A percentile compares a stretch with the other conserved stretches of the same genome.
These are phyloP conservation scores for Clavispora santaluciae DNA, from an alignment of 805 yeast species.

Conservation along the genomic window DNA sequence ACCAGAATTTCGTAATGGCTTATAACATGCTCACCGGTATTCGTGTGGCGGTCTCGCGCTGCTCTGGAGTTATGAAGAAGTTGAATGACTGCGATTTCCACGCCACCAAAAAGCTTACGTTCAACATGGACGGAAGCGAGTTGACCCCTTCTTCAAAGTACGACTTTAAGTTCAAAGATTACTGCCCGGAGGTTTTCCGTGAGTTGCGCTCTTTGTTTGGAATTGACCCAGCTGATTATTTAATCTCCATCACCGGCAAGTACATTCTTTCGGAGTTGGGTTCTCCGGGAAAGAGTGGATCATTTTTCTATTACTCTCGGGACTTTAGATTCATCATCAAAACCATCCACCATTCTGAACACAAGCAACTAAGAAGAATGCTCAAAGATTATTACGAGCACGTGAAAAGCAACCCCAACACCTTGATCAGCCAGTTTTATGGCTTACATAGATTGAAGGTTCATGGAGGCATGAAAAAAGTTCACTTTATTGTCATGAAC, in stretches of 20 bases:
- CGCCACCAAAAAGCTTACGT: conserved; percentile 72
- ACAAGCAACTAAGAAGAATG: conserved; percentile 69
- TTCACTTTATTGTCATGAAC: conserved; percentile 94
- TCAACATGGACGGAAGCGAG: conserved; percentile 83
- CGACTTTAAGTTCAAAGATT: conserved; percentile 95
- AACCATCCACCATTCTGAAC: conserved; percentile 92
- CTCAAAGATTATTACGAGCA: conserved; percentile 75
- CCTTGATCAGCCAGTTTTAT: conserved; percentile 90
- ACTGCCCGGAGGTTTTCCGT: conserved; percentile 89
- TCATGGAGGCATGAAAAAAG: conserved; percentile 67
- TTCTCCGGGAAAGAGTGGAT: conserved; percentile 96
- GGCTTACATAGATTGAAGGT: conserved; percentile 92
- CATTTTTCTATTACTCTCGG: conserved; percentile 90
- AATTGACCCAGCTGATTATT: conserved; percentile 92
- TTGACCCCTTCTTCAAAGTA: conserved; percentile 90
- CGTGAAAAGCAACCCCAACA: conserved; percentile 78
- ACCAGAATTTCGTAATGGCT: conserved; percentile 87
- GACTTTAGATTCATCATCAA: conserved; percentile 93
- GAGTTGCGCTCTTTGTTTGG: conserved; percentile 77
- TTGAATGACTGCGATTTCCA: conserved; percentile 67
- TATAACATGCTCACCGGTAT: conserved; percentile 97
- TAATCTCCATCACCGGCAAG: conserved; percentile 87
- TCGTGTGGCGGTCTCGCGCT: conserved; percentile 87
- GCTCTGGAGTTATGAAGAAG: conserved; percentile 79
- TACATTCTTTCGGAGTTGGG: conserved; percentile 88